Conservation (phyloP, 768 basidiomycete genomes). For the Suillus lakei region DNA sequence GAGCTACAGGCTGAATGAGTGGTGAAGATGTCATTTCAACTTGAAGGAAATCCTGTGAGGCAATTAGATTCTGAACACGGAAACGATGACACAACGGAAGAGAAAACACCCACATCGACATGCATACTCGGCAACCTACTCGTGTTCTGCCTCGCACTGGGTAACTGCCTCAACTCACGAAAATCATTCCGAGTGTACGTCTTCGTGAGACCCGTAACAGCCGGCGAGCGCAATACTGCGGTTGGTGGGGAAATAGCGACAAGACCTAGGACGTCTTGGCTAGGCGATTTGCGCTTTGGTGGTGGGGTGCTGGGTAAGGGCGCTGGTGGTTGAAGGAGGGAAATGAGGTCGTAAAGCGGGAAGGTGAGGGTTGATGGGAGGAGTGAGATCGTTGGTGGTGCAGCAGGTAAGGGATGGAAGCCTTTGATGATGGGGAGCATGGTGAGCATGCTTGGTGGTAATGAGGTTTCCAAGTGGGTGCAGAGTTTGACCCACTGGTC, state of each 20-base stretch:
- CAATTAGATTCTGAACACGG: conserved; percentile 3
- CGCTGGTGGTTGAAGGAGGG: conserved; percentile 47
- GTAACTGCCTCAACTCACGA: conserved; percentile 68
- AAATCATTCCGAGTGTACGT: conserved; percentile 85
- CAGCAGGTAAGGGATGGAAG: conserved; percentile 24
- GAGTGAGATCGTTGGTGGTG: conserved; percentile 31
- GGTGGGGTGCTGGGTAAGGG: conserved; percentile 56
- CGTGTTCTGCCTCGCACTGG: conserved; percentile 78
- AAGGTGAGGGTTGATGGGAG: conserved; percentile 47
- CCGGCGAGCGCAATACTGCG: conserved; percentile 70
- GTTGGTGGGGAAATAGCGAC: conserved; percentile 73
- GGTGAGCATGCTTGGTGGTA: background rate
- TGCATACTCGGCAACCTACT: conserved; percentile 88
- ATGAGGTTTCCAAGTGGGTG: background rate
- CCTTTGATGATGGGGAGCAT: conserved; percentile 8
- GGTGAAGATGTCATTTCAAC: conserved; percentile 32
- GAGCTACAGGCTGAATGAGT: conserved; percentile 26
- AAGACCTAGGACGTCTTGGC: conserved; percentile 62
- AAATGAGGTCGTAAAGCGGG: conserved; percentile 51
- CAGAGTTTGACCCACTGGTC: conserved; percentile 54
- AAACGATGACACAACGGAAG: conserved; percentile 2
- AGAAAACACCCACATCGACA: conserved; percentile 60
- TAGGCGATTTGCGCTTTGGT: conserved; percentile 45
- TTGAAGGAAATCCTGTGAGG: conserved; percentile 10
- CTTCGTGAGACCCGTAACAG: conserved; percentile 80